phyloP scores from a whole-genome alignment of 139 green algal species.

The Chlamydomonas sp. region DNA sequence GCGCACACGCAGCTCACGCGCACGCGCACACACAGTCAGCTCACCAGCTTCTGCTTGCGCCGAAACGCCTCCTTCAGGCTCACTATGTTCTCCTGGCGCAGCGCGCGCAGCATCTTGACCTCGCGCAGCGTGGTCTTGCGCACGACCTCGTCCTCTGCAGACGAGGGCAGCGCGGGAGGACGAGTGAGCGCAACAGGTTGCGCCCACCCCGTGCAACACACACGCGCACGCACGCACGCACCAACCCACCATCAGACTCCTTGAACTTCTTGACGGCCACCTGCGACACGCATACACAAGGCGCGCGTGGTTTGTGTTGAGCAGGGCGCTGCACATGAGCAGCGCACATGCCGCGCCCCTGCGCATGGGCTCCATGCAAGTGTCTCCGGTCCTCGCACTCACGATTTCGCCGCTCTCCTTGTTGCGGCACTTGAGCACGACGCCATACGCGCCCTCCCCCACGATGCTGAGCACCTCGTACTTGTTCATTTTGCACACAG shows the following conservation, averaged over 20 bases:
- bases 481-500: constrained; percentile 58
- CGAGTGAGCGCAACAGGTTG: not conserved
- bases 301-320: too few species aligned
- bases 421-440: constrained; percentile 77
- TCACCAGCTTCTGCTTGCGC: constrained; percentile 66
- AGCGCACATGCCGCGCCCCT: too few species aligned
- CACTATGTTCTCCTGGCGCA: constrained; percentile 81
- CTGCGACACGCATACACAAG: too few species aligned
- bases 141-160: constrained; percentile 66
- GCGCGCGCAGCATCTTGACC: constrained; percentile 70
- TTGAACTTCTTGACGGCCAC: constrained; percentile 90
- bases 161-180: not conserved
- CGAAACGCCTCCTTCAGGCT: constrained; percentile 82
- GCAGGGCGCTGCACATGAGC: too few species aligned
- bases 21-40: too few species aligned
- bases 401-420: constrained; percentile 71
- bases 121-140: constrained; percentile 81
- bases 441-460: constrained; percentile 83
- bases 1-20: too few species aligned
- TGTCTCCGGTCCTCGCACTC: too few species aligned
- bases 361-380: too few species aligned
- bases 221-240: not conserved
- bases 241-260: constrained; percentile 53
- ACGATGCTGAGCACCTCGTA: constrained; percentile 56
- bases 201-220: too few species aligned